Evolutionary conservation across 768 basidiomycete species (phyloP), one percentile per base, ranked within the genome.

Genomic region (Pleurotus salmoneostramineus): DNA sequence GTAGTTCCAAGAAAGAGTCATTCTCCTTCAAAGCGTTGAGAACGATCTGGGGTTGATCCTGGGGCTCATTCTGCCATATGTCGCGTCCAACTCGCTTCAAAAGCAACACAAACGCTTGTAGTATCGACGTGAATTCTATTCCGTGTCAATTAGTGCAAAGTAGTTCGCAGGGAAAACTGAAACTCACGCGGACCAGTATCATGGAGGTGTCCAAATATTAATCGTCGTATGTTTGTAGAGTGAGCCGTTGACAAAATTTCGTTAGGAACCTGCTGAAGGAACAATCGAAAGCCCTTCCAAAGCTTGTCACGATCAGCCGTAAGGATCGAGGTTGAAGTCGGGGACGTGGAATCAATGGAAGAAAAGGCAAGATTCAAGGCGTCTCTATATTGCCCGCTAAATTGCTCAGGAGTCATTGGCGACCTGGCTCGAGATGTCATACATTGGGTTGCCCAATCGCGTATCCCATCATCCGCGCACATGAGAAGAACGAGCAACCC

Each of bases 21-120:
- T 96, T 98, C 66, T 92, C 87, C 67, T 89, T 90, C 65, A 98
- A 81, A 11, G 87, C 81, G 65, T 91, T 92, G 64, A 96, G 88
- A 5, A 93, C 80, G 36, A 89, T 79, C 62, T 86, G 82, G 2
- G 93, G 88, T 65, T 87, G 91, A 64, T 91, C 87, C 4, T 83
- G 75, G 1, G 81, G 80, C 62, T 91, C 87, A 32, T 79, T 82
- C 15, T 75, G 68, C 95, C 96, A 98, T 11, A 93, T 68, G 8
- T 75, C 65, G 2, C 70, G 62, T 0, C 77, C 78, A 51, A 88
- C 66, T 21, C 86, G 81, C 60, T 83, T 80, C 35, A 90, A 69
- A 33, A 93, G 74, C 46, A 84, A 70, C 7, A 81, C 70, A 60
- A 90, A 83, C 58, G 78, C 85, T 62, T 72, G 78, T 43, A 88